phyloP scores from a whole-genome alignment of 2,329 filamentous ascomycete genomes.

The Huntiella abstrusa region DNA sequence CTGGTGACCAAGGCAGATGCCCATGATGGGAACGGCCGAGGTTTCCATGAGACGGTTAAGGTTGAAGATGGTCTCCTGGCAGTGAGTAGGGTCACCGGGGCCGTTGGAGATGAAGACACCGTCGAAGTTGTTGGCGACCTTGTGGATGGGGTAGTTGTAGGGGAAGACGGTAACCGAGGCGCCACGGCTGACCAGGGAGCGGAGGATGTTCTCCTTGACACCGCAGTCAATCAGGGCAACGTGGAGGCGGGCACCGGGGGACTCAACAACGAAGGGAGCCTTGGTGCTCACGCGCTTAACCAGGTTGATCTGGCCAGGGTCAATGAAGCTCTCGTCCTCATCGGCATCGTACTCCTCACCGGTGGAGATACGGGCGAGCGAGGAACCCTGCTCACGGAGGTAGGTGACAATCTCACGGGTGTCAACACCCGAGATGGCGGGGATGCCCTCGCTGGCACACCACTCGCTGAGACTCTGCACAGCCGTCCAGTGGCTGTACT shows the following conservation, averaged over 20 bases:
- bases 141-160: constrained; percentile 94
- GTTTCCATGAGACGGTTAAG: constrained; percentile 77
- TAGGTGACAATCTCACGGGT: constrained; percentile 92
- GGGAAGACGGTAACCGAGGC: constrained; percentile 89
- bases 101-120: constrained; percentile 99
- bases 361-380: constrained; percentile 80
- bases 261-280: constrained; percentile 87
- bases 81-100: constrained; percentile 93
- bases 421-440: constrained; percentile 90
- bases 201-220: constrained; percentile 98
- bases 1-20: constrained; percentile 95
- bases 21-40: constrained; percentile 84
- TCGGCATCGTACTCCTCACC: constrained; percentile 98
- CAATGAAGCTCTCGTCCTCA: constrained; percentile 88
- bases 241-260: constrained; percentile 66
- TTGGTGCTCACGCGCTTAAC: constrained; percentile 96
- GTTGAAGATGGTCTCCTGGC: constrained; percentile 85
- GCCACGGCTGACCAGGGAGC: constrained; percentile 78
- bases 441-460: constrained; percentile 91
- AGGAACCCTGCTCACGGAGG: constrained; percentile 90
- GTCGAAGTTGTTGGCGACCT: constrained; percentile 93
- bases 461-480: constrained; percentile 84
- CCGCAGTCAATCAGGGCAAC: constrained; percentile 93
- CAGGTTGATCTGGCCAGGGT: constrained; percentile 90
- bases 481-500: constrained; percentile 97